phyloP scores from a whole-genome alignment of 2,329 filamentous ascomycete genomes.

The Elsinoe ampelina region DNA sequence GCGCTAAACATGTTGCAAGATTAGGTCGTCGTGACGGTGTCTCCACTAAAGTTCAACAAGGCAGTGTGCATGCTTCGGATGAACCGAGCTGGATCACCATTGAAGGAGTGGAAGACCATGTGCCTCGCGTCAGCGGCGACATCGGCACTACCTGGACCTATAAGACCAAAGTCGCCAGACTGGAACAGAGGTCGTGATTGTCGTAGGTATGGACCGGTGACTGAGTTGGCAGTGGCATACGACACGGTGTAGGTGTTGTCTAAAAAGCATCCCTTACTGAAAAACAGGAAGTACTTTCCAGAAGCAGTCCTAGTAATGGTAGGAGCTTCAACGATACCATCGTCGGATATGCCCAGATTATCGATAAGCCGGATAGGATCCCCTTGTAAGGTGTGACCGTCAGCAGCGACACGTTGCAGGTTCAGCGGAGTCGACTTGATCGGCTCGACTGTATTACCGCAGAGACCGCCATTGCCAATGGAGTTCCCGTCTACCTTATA shows the following conservation, averaged over 20 bases:
- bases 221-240: conserved; percentile 21
- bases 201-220: conserved; percentile 22
- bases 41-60: conserved; percentile 4
- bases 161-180: conserved; percentile 23
- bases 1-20: not conserved
- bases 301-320: conserved; percentile 21
- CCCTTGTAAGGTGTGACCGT: conserved; percentile 25
- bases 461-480: conserved; percentile 22
- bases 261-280: conserved; percentile 22
- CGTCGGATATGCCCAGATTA: conserved; percentile 23
- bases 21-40: not conserved
- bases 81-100: conserved; percentile 13
- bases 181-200: conserved; percentile 19
- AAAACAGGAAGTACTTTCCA: conserved; percentile 24
- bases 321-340: conserved; percentile 28
- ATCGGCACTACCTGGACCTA: conserved; percentile 26
- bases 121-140: conserved; percentile 23
- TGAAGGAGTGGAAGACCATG: conserved; percentile 27
- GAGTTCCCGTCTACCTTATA: conserved; percentile 27
- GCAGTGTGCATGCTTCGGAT: conserved; percentile 17
- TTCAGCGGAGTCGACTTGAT: conserved; percentile 25
- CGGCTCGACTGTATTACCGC: conserved; percentile 23
- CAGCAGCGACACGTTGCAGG: conserved; percentile 24
- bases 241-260: conserved; percentile 22
- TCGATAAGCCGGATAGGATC: conserved; percentile 22